Conservation (phyloP, 495 filamentous ascomycete genomes). For the Haplographium delicatum region DNA sequence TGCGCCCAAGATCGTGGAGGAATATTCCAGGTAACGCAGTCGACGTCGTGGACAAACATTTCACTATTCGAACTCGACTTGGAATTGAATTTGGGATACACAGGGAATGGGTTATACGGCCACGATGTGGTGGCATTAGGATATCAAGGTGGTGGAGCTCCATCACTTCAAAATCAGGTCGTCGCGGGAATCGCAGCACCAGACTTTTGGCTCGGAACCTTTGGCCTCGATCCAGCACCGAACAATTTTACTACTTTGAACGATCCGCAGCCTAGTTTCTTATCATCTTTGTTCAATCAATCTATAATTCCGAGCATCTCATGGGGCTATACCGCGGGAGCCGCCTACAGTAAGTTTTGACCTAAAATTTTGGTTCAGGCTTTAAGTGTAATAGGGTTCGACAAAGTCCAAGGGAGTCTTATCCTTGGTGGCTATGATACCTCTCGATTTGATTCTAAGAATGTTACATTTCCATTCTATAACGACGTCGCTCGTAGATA, state of each 20-base stretch:
- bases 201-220: slow-evolving; percentile 31
- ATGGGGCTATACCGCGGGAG: slow-evolving; percentile 52
- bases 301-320: slow-evolving; percentile 45
- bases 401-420: slow-evolving; percentile 43
- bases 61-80: slow-evolving; percentile 28
- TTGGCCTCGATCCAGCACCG: slow-evolving; percentile 47
- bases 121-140: slow-evolving; percentile 48
- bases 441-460: slow-evolving; percentile 43
- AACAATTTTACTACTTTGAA: slow-evolving; percentile 40
- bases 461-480: slow-evolving; percentile 36
- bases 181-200: slow-evolving; percentile 38
- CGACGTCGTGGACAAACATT: too few species aligned
- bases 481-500: background rate
- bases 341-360: slow-evolving; percentile 33
- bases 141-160: slow-evolving; percentile 27
- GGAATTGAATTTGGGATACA: slow-evolving; percentile 37
- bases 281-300: slow-evolving; percentile 40
- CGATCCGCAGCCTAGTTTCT: slow-evolving; percentile 37
- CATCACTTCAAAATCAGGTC: slow-evolving; percentile 39
- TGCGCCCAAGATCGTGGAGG: too few species aligned
- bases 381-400: slow-evolving; percentile 31
- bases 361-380: too few species aligned
- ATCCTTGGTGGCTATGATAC: slow-evolving; percentile 53
- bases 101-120: slow-evolving; percentile 37
- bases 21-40: too few species aligned